phyloP scores from a whole-genome alignment of 2,329 filamentous ascomycete genomes.

The Cytospora chrysosperma region DNA sequence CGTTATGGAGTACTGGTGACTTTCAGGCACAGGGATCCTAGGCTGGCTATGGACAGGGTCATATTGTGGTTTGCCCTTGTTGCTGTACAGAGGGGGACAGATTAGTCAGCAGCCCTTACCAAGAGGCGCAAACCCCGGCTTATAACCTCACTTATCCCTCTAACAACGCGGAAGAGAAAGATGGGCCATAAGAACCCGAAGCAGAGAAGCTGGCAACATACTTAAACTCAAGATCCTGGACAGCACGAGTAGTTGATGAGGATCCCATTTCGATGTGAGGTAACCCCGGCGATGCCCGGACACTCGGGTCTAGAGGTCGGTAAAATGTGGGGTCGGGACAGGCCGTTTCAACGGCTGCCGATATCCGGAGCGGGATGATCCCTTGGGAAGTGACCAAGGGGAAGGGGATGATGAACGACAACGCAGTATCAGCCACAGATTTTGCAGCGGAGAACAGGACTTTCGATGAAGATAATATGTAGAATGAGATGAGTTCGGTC shows the following conservation, averaged over 20 bases:
- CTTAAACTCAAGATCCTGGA: background rate
- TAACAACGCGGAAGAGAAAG: background rate
- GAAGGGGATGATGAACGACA: background rate
- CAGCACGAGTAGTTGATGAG: background rate
- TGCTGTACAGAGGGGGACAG: background rate
- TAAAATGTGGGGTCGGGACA: background rate
- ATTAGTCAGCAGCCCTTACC: background rate
- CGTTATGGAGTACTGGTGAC: constrained; percentile 9
- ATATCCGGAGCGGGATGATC: background rate
- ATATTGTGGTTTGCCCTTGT: background rate
- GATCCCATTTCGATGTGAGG: background rate
- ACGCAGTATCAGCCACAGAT: background rate
- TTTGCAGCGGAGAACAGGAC: no score
- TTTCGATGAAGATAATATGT: no score
- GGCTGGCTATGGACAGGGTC: background rate
- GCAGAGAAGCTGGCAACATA: background rate
- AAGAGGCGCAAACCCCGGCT: background rate
- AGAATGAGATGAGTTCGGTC: no score
- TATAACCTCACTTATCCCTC: background rate
- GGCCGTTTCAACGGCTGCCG: background rate
- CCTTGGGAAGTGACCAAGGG: background rate
- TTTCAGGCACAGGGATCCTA: constrained; percentile 1
- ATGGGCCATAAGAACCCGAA: background rate
- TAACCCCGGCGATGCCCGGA: background rate
- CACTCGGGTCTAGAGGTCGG: background rate